Percentiles rank a stretch among this genome's conserved stretches.
These are phyloP conservation scores for barrel medic (Medicago truncatula) DNA, from an alignment of 306 rosid species.

Conservation along the genomic window MtrunA17r5.0-ANR NC_053042.1:53399001-53399500, in stretches of 20 bases:
- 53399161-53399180: conserved; percentile 9
- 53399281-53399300: no score
- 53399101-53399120: conserved; percentile 26
- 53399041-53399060: conserved; percentile 44
- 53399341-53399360: background rate
- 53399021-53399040: conserved; percentile 46
- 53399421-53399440: conserved; percentile 30
- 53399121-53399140: background rate
- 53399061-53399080: conserved; percentile 15
- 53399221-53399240: background rate
- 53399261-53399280: conserved; percentile 8
- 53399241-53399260: background rate
- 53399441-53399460: fast-evolving
- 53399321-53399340: conserved; percentile 14
- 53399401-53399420: background rate
- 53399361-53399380: conserved; percentile 42
- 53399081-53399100: conserved; percentile 46
- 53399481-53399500: conserved; percentile 38
- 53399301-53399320: background rate
- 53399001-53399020: background rate
- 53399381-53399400: background rate
- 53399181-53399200: fast-evolving
- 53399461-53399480: background rate
- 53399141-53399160: conserved; percentile 39
- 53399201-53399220: no score